phyloP scores from a whole-genome alignment of 2,329 filamentous ascomycete genomes.

The Rosellinia necatrix region DNA sequence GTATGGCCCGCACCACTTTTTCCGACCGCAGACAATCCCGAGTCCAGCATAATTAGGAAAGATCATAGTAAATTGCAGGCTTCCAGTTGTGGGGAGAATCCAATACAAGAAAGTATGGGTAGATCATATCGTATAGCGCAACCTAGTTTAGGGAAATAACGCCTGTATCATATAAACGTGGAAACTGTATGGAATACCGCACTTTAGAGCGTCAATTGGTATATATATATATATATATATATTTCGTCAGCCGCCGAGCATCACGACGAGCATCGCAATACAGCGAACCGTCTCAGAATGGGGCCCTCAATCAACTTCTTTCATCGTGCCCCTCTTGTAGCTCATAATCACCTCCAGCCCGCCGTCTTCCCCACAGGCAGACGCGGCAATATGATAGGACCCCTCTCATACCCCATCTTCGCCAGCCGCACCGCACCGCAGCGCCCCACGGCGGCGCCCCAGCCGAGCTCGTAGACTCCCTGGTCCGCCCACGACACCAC shows the following conservation, averaged over 20 bases:
- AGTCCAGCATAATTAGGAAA: not conserved
- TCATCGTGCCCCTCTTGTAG: conserved; percentile 28
- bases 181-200: conserved; percentile 11
- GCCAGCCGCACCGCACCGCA: conserved; percentile 38
- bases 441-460: conserved; percentile 32
- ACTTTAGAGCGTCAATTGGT: too few relatives aligned
- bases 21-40: conserved; percentile 20
- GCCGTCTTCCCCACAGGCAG: conserved; percentile 21
- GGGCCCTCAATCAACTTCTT: conserved; percentile 25
- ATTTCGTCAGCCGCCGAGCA: not conserved
- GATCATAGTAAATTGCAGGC: not conserved
- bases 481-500: conserved; percentile 42
- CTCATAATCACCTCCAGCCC: conserved; percentile 37
- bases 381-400: conserved; percentile 39
- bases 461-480: conserved; percentile 34
- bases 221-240: not conserved
- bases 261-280: conserved; percentile 32
- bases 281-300: conserved; percentile 27
- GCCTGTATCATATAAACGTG: not conserved
- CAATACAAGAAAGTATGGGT: not conserved
- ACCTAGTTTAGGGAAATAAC: not conserved
- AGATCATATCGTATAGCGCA: not conserved
- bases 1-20: conserved; percentile 26
- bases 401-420: conserved; percentile 28
- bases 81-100: not conserved